phyloP scores from a whole-genome alignment of 2,329 filamentous ascomycete genomes.

The Grosmannia penicillata region DNA sequence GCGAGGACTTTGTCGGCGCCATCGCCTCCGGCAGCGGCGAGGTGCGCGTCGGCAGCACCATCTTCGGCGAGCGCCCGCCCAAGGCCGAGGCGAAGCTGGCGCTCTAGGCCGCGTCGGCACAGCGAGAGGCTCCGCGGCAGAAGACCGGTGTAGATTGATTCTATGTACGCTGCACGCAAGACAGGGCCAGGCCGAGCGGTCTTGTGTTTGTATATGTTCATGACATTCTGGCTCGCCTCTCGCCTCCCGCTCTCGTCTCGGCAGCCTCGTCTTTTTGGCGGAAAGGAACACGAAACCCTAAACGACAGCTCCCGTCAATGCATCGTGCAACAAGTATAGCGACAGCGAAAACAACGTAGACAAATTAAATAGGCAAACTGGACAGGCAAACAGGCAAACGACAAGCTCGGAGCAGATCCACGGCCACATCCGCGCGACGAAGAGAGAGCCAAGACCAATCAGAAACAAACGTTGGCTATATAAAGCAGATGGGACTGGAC shows the following conservation, averaged over 20 bases:
- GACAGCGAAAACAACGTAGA: neutral
- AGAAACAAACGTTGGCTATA: too few relatives aligned
- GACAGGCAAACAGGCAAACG: neutral
- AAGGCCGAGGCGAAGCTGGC: slow-evolving; percentile 65
- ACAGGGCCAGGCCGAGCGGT: too few relatives aligned
- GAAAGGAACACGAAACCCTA: too few relatives aligned
- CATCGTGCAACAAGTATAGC: neutral
- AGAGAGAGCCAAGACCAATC: too few relatives aligned
- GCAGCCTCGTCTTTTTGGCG: too few relatives aligned
- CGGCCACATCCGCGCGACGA: neutral
- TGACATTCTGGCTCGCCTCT: too few relatives aligned
- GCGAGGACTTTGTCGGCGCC: slow-evolving; percentile 84
- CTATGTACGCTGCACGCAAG: too few relatives aligned
- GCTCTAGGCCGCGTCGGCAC: slow-evolving; percentile 20
- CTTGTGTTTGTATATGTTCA: too few relatives aligned
- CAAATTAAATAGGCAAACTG: neutral
- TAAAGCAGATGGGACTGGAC: slow-evolving; percentile 7
- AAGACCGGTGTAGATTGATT: too few relatives aligned
- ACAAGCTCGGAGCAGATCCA: neutral
- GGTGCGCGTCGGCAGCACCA: slow-evolving; percentile 84
- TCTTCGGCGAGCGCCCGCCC: slow-evolving; percentile 72
- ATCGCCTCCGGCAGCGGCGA: slow-evolving; percentile 72
- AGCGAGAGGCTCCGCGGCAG: too few relatives aligned
- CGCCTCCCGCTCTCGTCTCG: too few relatives aligned
- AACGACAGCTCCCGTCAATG: neutral